Conservation (phyloP, 805 yeast genomes). For the Yamadazyma olivae region DNA sequence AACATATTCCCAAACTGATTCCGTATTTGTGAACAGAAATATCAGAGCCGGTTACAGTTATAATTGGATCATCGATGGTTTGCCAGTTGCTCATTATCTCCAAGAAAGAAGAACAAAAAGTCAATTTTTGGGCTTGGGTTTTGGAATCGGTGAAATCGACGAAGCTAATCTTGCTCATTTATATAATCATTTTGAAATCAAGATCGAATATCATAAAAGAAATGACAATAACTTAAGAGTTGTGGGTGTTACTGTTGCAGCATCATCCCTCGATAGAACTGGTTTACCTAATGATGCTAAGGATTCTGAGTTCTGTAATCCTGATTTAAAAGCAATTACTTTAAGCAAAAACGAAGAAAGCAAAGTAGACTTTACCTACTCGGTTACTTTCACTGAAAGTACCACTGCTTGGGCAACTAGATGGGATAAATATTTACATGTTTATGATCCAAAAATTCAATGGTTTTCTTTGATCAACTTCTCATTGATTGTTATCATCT, state of each 20-base stretch:
- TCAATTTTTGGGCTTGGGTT: conserved; percentile 75
- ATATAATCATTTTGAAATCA: conserved; percentile 77
- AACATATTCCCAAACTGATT: conserved; percentile 61
- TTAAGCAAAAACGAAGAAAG: conserved; percentile 51
- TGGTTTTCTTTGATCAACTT: conserved; percentile 93
- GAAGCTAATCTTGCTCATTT: conserved; percentile 55
- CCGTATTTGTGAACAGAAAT: conserved; percentile 71
- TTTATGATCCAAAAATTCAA: conserved; percentile 88
- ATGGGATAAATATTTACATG: conserved; percentile 96
- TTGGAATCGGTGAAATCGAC: conserved; percentile 71
- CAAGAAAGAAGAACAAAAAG: conserved; percentile 56
- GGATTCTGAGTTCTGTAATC: conserved; percentile 26
- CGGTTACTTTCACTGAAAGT: conserved; percentile 69
- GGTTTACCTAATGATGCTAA: conserved; percentile 20
- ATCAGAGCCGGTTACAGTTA: conserved; percentile 81
- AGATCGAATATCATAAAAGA: conserved; percentile 79
- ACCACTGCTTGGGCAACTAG: conserved; percentile 93
- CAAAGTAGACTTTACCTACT: conserved; percentile 76
- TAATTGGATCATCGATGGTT: conserved; percentile 93
- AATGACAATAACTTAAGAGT: conserved; percentile 70
- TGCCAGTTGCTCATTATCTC: conserved; percentile 78
- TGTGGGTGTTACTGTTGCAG: conserved; percentile 83
- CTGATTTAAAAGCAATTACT: conserved; percentile 38
- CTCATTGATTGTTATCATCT: conserved; percentile 71
- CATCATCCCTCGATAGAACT: conserved; percentile 51